Evolutionary conservation across 2,329 filamentous ascomycete species (phyloP).

Genomic region (Cytospora schulzeri): DNA sequence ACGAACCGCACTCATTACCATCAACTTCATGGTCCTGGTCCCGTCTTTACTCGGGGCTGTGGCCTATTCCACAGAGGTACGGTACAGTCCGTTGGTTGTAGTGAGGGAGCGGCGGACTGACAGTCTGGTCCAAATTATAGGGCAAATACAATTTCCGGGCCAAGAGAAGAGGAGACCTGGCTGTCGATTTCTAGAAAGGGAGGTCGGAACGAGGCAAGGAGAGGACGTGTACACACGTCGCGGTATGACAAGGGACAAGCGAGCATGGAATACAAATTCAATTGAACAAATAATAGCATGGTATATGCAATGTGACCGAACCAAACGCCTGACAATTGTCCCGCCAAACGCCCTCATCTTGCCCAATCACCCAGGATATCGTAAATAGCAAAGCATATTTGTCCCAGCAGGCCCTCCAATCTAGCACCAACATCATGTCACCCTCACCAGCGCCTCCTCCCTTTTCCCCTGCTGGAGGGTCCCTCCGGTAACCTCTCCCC

Average conservation of each 20-base stretch:
- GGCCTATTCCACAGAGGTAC: constrained; percentile 83
- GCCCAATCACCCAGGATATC: background rate
- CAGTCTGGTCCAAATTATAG: constrained; percentile 47
- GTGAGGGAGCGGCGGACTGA: constrained; percentile 1
- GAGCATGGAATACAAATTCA: background rate
- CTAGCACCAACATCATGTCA: constrained; percentile 41
- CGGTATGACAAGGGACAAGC: background rate
- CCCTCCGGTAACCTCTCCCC: constrained; percentile 64
- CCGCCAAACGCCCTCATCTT: constrained; percentile 6
- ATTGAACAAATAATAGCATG: background rate
- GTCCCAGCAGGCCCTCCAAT: constrained; percentile 26
- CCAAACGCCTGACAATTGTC: background rate
- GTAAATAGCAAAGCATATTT: background rate
- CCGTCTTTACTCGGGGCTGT: constrained; percentile 71
- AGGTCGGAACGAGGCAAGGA: background rate
- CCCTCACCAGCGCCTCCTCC: constrained; percentile 40
- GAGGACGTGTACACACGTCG: constrained; percentile 25
- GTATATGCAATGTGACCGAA: background rate
- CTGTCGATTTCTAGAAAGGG: constrained; percentile 69
- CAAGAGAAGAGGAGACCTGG: constrained; percentile 85
- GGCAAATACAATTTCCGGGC: constrained; percentile 84
- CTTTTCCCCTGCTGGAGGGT: constrained; percentile 50
- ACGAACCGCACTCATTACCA: constrained; percentile 76
- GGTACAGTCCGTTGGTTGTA: constrained; percentile 41
- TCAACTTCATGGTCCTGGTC: constrained; percentile 75